Evolutionary conservation across 352 stramenopile genomes (phyloP).

Genomic region (Globisporangium cystogenes): DNA sequence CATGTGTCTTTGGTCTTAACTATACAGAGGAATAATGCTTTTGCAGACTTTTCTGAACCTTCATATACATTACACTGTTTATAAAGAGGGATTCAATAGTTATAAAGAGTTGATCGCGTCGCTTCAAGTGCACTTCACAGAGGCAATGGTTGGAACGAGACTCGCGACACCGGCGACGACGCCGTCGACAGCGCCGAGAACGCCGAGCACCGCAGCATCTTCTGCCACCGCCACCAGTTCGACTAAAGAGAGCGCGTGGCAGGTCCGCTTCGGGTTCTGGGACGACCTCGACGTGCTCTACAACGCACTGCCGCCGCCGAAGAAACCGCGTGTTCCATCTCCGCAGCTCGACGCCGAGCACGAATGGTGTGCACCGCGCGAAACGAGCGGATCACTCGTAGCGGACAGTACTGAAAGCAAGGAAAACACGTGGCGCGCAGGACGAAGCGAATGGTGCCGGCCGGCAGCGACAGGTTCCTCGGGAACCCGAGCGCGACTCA

Average conservation of each 20-base stretch:
- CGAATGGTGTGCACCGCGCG: conserved; percentile 34
- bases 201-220: neutral
- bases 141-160: no score
- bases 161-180: neutral
- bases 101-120: no score
- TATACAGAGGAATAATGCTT: no score
- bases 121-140: no score
- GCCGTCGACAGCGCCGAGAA: neutral
- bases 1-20: no score
- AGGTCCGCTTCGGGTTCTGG: conserved; percentile 55
- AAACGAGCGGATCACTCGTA: neutral
- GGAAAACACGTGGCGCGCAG: conserved; percentile 5
- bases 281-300: conserved; percentile 50
- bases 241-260: conserved; percentile 21
- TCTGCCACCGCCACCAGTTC: no score
- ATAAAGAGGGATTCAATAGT: no score
- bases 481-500: conserved; percentile 32
- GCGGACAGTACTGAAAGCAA: neutral
- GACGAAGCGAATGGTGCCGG: conserved; percentile 31
- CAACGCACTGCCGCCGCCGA: conserved; percentile 20
- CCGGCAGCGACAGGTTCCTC: conserved; percentile 33
- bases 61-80: no score
- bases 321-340: conserved; percentile 42
- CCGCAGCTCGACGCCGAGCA: conserved; percentile 15
- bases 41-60: no score